A percentile compares a stretch with the other conserved stretches of the same genome.
Evolutionary conservation across 2,329 filamentous ascomycete species (phyloP).

Genomic region (Chaetomium globosum): DNA sequence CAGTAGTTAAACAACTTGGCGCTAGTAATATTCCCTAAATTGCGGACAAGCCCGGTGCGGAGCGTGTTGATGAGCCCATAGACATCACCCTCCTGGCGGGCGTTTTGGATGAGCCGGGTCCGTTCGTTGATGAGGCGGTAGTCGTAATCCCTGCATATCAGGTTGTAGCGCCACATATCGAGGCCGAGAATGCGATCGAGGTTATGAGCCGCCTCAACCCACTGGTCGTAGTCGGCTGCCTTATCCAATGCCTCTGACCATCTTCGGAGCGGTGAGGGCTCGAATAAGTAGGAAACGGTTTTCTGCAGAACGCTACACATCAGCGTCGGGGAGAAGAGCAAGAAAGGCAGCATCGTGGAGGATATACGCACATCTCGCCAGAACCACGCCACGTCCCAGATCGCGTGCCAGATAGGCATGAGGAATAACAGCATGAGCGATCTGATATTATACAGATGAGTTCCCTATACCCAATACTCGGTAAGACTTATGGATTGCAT

Average conservation of each 20-base stretch:
- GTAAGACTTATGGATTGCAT: neutral
- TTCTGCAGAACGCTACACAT: slow-evolving; percentile 53
- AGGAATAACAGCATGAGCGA: slow-evolving; percentile 16
- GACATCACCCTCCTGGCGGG: slow-evolving; percentile 71
- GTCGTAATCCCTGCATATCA: slow-evolving; percentile 80
- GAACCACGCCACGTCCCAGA: slow-evolving; percentile 29
- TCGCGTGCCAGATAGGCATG: slow-evolving; percentile 26
- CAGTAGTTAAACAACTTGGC: slow-evolving; percentile 80
- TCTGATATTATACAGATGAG: neutral
- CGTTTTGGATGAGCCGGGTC: slow-evolving; percentile 66
- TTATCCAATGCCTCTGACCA: slow-evolving; percentile 67
- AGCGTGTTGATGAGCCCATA: slow-evolving; percentile 76
- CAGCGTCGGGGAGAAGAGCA: neutral
- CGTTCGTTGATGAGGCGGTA: slow-evolving; percentile 81
- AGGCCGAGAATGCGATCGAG: slow-evolving; percentile 81
- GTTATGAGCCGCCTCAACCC: slow-evolving; percentile 80
- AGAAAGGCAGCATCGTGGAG: neutral
- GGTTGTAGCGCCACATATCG: slow-evolving; percentile 82
- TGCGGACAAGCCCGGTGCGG: slow-evolving; percentile 76
- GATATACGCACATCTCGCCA: slow-evolving; percentile 30
- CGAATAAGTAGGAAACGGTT: slow-evolving; percentile 67
- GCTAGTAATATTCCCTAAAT: slow-evolving; percentile 87
- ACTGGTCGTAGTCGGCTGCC: slow-evolving; percentile 77
- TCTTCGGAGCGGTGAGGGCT: slow-evolving; percentile 64
- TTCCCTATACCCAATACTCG: slow-evolving; percentile 4